Base-by-base conservation (phyloP, 2,329 filamentous ascomycete genomes). In the Plenodomus lindquistii region DNA sequence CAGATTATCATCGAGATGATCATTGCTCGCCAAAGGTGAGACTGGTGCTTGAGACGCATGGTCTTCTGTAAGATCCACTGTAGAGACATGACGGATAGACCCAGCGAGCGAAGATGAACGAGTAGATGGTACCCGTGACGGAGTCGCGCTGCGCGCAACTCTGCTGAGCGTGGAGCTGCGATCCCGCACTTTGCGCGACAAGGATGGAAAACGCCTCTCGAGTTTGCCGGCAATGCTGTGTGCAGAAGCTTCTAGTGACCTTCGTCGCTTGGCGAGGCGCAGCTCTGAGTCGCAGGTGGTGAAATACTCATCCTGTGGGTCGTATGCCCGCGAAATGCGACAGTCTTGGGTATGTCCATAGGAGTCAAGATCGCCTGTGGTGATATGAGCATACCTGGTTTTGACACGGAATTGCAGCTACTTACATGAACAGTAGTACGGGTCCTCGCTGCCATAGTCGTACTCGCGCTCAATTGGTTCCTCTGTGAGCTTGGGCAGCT, bases 401-500 rank as follows among this genome's bases (percentile, higher is more conserved):
- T 48, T 42, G 38, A 45, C 39, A 38, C 4, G 35, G 18, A 16
- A 15, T 9, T 16, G 15, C 21, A 19, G 22, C 48, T 36, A 84
- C 87, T 74, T 85, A 92, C 89, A 91, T 64, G 90, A 81, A 72
- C 88, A 93, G 41, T 58, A 54, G 44, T 60, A 77, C 21, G 80
- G 70, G 40, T 79, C 68, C 39, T 77, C 72, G 49, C 79, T 77
- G 50, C 80, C 74, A 41, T 79, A 77, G 44, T 81, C 79, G 21
- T 85, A 82, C 18, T 88, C 88, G 44, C 81, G 82, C 69, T 92
- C 88, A 36, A 85, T 74, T 2, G 88, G 85, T 64, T 96, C 91
- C 71, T 97, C 92, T 64, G 91, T 83, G 17, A 97, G 88, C 63
- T 94, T 89, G 15, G 90, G 88, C 53, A 97, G 78, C 73, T 89